Conservation (phyloP, 2,329 filamentous ascomycete species). For the Trichoderma cornu-damae region DNA sequence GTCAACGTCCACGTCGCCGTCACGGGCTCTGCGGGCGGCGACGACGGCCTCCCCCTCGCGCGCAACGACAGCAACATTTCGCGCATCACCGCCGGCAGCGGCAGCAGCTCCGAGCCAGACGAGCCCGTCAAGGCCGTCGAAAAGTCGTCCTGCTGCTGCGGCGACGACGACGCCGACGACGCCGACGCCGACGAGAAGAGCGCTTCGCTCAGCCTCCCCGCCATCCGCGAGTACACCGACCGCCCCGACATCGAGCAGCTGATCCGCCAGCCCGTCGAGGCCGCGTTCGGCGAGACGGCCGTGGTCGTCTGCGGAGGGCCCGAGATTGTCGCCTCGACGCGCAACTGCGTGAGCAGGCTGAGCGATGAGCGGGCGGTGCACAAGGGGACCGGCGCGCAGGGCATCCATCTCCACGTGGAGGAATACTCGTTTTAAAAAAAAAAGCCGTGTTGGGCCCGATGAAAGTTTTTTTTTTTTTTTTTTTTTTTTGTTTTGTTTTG, state of each 20-base stretch:
- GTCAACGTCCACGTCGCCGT: constrained; percentile 51
- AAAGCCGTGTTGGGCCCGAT: background rate
- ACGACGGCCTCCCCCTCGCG: constrained; percentile 9
- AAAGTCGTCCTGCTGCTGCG: constrained; percentile 25
- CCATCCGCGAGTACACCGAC: constrained; percentile 40
- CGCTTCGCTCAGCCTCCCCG: background rate
- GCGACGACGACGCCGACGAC: background rate
- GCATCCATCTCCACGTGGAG: constrained; percentile 56
- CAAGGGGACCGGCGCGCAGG: constrained; percentile 59
- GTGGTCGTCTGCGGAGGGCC: constrained; percentile 57
- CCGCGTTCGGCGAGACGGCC: constrained; percentile 55
- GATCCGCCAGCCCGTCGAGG: constrained; percentile 51
- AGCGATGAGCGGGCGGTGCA: constrained; percentile 59
- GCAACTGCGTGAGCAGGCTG: constrained; percentile 51
- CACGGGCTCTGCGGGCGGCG: constrained; percentile 32
- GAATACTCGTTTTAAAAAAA: constrained; percentile 50
- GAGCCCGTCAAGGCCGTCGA: constrained; percentile 17
- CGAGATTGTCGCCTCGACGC: constrained; percentile 47
- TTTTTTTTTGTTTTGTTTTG: too few relatives aligned
- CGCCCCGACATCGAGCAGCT: constrained; percentile 49
- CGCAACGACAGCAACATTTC: background rate
- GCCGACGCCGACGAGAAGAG: background rate
- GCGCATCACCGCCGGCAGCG: background rate
- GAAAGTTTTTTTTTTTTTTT: too few relatives aligned
- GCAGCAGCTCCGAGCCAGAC: background rate